Conservation (phyloP, 495 filamentous ascomycete genomes). For the Rostrohypoxylon terebratum region DNA sequence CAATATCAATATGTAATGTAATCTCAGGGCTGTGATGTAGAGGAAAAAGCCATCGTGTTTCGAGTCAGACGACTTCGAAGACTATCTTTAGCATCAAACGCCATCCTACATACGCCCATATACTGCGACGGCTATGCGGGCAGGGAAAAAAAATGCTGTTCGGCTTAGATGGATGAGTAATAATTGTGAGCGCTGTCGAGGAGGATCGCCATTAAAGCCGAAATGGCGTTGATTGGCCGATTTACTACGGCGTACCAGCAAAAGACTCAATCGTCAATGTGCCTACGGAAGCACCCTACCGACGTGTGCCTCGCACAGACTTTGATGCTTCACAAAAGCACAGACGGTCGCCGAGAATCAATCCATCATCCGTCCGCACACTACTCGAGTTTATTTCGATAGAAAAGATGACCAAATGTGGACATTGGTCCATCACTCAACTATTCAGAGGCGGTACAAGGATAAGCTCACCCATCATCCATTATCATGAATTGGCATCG, state of each 20-base stretch:
- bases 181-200: constrained; percentile 11
- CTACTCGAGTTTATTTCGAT: constrained; percentile 4
- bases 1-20: background rate
- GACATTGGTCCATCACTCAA: background rate
- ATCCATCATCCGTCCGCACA: background rate
- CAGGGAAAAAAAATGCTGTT: constrained; percentile 4
- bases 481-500: constrained; percentile 1
- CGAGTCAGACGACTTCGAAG: constrained; percentile 12
- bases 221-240: constrained; percentile 31
- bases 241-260: constrained; percentile 34
- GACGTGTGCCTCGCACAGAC: constrained; percentile 35
- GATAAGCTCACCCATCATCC: constrained; percentile 7
- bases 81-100: constrained; percentile 40
- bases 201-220: constrained; percentile 35
- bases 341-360: background rate
- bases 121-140: background rate
- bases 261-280: constrained; percentile 17
- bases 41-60: constrained; percentile 24
- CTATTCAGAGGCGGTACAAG: background rate
- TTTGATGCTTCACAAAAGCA: constrained; percentile 19
- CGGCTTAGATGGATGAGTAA: constrained; percentile 25
- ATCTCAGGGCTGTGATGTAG: background rate
- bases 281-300: constrained; percentile 35
- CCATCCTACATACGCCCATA: constrained; percentile 19
- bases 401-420: constrained; percentile 9